Percentiles rank a stretch among this genome's conserved stretches.
Conservation (phyloP, 495 filamentous ascomycete genomes). For the Aspergillus sclerotioniger region DNA sequence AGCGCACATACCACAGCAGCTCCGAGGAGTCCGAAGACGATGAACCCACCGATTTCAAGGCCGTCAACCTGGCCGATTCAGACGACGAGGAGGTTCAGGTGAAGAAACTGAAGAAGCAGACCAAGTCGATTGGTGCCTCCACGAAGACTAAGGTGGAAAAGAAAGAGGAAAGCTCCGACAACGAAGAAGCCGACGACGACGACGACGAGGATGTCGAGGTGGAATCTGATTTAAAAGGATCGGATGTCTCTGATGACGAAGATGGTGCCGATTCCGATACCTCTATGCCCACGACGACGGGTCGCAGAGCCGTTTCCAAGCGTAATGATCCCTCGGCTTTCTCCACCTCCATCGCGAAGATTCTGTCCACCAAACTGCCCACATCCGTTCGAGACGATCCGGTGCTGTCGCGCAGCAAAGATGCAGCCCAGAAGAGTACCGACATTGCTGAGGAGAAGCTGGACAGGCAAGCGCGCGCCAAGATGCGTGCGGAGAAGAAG, state of each 20-base stretch:
- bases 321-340: constrained; percentile 90
- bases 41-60: constrained; percentile 48
- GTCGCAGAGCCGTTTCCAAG: constrained; percentile 47
- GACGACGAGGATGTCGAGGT: constrained; percentile 35
- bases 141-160: constrained; percentile 14
- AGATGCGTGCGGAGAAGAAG: constrained; percentile 78
- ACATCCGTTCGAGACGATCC: constrained; percentile 78
- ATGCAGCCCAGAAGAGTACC: constrained; percentile 62
- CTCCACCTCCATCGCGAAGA: constrained; percentile 86
- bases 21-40: constrained; percentile 57
- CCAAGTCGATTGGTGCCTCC: constrained; percentile 10
- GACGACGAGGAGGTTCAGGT: constrained; percentile 51
- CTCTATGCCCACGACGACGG: constrained; percentile 22
- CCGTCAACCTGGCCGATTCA: constrained; percentile 67
- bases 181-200: constrained; percentile 16
- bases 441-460: constrained; percentile 71
- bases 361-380: constrained; percentile 82
- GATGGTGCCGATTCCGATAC: constrained; percentile 28
- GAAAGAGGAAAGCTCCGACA: constrained; percentile 23
- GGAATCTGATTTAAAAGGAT: constrained; percentile 26
- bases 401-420: constrained; percentile 74
- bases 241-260: constrained; percentile 15
- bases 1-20: constrained; percentile 70
- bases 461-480: constrained; percentile 73
- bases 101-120: constrained; percentile 27